Evolutionary conservation across 257 asterid genomes (phyloP).

Genomic region (Craterostigma plantagineum): DNA sequence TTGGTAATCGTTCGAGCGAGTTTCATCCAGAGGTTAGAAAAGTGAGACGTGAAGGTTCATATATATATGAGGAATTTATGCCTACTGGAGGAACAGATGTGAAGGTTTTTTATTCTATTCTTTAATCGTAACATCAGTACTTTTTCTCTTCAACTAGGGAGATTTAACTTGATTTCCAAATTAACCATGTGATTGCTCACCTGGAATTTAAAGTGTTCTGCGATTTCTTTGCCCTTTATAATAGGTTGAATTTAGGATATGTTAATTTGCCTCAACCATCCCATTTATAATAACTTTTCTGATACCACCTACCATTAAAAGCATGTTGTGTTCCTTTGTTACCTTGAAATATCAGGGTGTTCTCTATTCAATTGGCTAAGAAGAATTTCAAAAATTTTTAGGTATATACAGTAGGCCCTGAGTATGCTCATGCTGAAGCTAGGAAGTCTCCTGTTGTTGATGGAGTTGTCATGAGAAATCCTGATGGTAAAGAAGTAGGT

Average conservation of each 20-base stretch:
- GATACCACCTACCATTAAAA: no score
- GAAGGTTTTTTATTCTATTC: conserved; percentile 35
- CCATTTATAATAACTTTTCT: no score
- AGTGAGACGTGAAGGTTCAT: conserved; percentile 98
- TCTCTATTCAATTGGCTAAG: conserved; percentile 6
- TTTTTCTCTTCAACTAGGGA: no score
- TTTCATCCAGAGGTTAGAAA: conserved; percentile 94
- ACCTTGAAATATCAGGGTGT: background rate
- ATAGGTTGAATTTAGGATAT: background rate
- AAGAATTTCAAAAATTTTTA: conserved; percentile 13
- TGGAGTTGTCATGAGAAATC: conserved; percentile 97
- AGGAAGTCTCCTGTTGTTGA: conserved; percentile 99
- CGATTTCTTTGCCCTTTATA: background rate
- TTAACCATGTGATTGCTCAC: no score
- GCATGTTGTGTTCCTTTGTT: no score
- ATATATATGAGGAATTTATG: conserved; percentile 97
- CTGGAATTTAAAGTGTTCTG: background rate
- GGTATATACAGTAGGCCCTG: conserved; percentile 98
- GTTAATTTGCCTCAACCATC: no score
- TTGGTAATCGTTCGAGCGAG: conserved; percentile 96
- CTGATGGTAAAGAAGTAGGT: conserved; percentile 95
- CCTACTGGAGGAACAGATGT: conserved; percentile 99
- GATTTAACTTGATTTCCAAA: no score
- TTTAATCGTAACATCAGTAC: no score
- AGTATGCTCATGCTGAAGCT: conserved; percentile 98